Evolutionary conservation across 1,139 yeast genomes (phyloP).

Genomic region (Kodamaea fungicola): DNA sequence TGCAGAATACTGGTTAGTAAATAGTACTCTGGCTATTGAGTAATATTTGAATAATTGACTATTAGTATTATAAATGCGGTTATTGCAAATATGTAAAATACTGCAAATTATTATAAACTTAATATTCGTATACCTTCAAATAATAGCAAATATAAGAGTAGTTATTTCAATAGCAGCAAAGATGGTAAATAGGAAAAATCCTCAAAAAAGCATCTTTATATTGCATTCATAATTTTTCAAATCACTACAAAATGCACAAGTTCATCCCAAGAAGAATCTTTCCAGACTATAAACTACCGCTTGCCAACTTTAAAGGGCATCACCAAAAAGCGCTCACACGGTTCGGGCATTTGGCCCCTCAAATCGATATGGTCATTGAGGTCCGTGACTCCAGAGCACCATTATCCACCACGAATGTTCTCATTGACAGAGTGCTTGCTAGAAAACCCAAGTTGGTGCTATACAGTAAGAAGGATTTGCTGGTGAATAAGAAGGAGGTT

Average conservation of each 20-base stretch:
- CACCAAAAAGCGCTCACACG: constrained; percentile 76
- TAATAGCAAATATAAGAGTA: no score
- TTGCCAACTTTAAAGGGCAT: constrained; percentile 88
- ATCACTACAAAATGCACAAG: constrained; percentile 18
- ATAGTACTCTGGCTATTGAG: no score
- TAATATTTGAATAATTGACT: no score
- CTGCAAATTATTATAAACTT: no score
- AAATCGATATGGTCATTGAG: constrained; percentile 77
- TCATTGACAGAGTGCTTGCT: constrained; percentile 67
- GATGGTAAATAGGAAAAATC: no score
- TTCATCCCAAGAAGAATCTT: constrained; percentile 46
- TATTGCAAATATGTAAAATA: no score
- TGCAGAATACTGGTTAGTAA: no score
- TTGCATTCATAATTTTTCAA: no score
- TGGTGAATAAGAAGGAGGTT: constrained; percentile 28
- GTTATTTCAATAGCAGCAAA: no score
- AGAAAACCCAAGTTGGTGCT: constrained; percentile 57
- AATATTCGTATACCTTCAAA: no score
- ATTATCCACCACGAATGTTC: constrained; percentile 71
- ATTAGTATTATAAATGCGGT: no score
- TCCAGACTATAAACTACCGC: constrained; percentile 66
- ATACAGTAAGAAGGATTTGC: constrained; percentile 66
- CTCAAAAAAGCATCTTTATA: no score
- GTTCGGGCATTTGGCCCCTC: constrained; percentile 71
- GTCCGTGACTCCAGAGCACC: constrained; percentile 91